Conservation (phyloP, 1,284 basidiomycete genomes). For the Anthracocystis setariae region DNA sequence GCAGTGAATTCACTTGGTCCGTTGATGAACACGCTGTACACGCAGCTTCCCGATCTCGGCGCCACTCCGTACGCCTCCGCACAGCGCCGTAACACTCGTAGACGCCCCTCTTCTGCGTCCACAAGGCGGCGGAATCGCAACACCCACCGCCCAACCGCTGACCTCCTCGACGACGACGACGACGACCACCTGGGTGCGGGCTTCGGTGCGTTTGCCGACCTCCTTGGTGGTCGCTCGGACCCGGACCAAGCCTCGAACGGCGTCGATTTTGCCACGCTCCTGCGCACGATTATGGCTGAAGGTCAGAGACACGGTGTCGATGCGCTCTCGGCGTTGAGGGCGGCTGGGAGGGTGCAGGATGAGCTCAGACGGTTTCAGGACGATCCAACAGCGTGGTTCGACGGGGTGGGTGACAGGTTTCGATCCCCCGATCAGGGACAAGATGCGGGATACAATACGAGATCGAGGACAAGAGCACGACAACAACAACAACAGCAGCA, state of each 20-base stretch:
- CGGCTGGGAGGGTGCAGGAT: slow-evolving; percentile 42
- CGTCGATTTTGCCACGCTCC: slow-evolving; percentile 33
- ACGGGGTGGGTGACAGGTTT: slow-evolving; percentile 33
- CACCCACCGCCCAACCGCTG: too few relatives aligned
- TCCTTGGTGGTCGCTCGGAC: slow-evolving; percentile 25
- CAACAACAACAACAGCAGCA: too few relatives aligned
- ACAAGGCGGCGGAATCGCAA: slow-evolving; percentile 17
- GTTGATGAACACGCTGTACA: slow-evolving; percentile 40
- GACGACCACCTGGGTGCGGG: slow-evolving; percentile 34
- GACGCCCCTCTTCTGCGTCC: slow-evolving; percentile 7
- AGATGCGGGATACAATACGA: slow-evolving; percentile 8
- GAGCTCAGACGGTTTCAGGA: slow-evolving; percentile 34
- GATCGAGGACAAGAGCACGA: slow-evolving; percentile 12
- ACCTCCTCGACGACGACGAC: slow-evolving; percentile 15
- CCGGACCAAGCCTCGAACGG: slow-evolving; percentile 3
- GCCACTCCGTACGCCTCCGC: slow-evolving; percentile 1
- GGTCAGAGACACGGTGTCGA: slow-evolving; percentile 45
- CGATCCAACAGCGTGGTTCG: slow-evolving; percentile 38
- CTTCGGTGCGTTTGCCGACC: slow-evolving; percentile 32
- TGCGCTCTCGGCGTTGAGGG: slow-evolving; percentile 34
- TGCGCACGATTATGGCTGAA: slow-evolving; percentile 28
- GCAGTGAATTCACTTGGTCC: slow-evolving; percentile 38
- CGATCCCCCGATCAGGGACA: slow-evolving; percentile 4
- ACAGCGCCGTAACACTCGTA: slow-evolving; percentile 10
- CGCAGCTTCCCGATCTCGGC: slow-evolving; percentile 31